Percentiles rank a stretch among this genome's conserved stretches.
Conservation (phyloP, 495 filamentous ascomycete genomes). For the Tuber magnatum region DNA sequence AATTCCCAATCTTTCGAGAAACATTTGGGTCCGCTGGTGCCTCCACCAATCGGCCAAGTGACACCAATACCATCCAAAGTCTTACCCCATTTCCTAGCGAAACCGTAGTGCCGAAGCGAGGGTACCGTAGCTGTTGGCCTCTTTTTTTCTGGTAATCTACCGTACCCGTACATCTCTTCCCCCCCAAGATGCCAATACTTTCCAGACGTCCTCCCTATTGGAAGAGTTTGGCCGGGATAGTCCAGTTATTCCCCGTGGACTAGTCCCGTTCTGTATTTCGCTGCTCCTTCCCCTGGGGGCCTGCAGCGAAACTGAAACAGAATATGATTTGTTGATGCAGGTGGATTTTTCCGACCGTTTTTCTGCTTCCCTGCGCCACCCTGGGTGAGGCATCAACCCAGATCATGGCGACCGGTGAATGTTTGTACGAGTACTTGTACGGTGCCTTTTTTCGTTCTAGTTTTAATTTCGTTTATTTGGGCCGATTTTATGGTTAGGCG, state of each 20-base stretch:
- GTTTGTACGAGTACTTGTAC: background rate
- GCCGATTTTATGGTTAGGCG: background rate
- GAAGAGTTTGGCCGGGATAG: background rate
- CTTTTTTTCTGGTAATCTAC: background rate
- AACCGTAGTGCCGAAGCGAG: background rate
- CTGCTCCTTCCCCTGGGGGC: background rate
- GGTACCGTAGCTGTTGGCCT: background rate
- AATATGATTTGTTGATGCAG: background rate
- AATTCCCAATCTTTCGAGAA: background rate
- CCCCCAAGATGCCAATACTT: background rate
- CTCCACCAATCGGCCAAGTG: background rate
- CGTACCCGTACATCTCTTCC: background rate
- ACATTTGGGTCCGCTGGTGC: background rate
- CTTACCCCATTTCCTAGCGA: background rate
- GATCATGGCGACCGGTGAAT: background rate
- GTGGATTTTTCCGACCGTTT: background rate
- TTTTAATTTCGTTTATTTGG: background rate
- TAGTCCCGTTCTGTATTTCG: background rate
- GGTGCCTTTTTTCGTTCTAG: background rate
- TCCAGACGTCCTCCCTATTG: background rate
- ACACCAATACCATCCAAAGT: background rate
- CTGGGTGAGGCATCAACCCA: background rate
- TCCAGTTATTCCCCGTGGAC: background rate
- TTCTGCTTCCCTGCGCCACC: background rate
- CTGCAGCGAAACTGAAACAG: background rate